Conservation (phyloP, 2,329 filamentous ascomycete genomes). For the Venturia asperata region DNA sequence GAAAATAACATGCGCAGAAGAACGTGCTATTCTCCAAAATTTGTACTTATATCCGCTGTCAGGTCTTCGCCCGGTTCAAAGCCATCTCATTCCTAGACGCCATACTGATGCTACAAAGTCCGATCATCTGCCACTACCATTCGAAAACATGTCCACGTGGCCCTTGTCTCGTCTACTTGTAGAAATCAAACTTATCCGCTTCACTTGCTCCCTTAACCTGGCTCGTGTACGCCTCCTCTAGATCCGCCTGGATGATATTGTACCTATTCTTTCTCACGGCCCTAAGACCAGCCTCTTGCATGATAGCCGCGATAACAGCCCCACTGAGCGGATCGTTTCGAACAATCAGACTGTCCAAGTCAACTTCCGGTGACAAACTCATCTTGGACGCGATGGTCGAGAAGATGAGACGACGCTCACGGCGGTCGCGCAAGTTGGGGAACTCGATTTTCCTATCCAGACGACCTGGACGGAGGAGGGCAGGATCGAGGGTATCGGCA, state of each 20-base stretch:
- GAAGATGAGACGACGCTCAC: conserved; percentile 95
- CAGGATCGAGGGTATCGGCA: conserved; percentile 92
- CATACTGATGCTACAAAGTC: conserved; percentile 10
- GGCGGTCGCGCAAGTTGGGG: conserved; percentile 84
- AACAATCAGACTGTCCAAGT: conserved; percentile 91
- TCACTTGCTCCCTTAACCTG: conserved; percentile 83
- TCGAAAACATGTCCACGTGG: not conserved
- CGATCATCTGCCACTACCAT: not conserved
- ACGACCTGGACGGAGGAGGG: conserved; percentile 86
- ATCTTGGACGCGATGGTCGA: conserved; percentile 95
- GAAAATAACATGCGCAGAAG: too few species aligned
- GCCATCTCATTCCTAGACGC: not conserved
- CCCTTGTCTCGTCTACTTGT: conserved; percentile 52
- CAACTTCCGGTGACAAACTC: conserved; percentile 93
- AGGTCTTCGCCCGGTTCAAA: not conserved
- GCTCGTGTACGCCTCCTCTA: conserved; percentile 94
- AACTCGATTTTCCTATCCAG: conserved; percentile 99
- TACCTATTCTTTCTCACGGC: conserved; percentile 97
- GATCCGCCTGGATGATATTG: conserved; percentile 95
- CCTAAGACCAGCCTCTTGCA: conserved; percentile 94
- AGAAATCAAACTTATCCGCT: conserved; percentile 79
- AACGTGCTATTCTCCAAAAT: too few species aligned
- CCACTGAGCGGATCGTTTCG: conserved; percentile 93
- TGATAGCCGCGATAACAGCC: conserved; percentile 94
- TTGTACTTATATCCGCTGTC: not conserved